Percentiles rank a stretch among this genome's conserved stretches.
phyloP scores from a whole-genome alignment of 2,329 filamentous ascomycete species.

The Venturia asperata region DNA sequence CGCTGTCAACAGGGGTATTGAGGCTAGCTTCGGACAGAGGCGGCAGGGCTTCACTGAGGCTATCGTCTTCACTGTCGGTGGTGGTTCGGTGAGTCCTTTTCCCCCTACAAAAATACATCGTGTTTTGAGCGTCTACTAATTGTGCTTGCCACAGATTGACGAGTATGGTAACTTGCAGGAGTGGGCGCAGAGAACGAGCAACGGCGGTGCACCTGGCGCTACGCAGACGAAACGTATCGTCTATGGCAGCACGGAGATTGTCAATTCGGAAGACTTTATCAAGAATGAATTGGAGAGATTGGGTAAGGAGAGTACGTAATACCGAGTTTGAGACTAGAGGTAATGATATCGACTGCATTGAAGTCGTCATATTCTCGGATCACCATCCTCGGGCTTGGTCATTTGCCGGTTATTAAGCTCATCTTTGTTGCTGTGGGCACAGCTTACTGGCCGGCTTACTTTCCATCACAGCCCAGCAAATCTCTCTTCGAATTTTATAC shows the following conservation, averaged over 20 bases:
- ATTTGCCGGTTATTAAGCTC: too few species aligned
- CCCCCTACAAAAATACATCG: too few species aligned
- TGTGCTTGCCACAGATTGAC: constrained; percentile 56
- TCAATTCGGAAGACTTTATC: constrained; percentile 57
- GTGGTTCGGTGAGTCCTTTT: constrained; percentile 56
- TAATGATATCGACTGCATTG: not conserved
- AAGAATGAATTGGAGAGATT: constrained; percentile 49
- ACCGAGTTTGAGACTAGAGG: not conserved
- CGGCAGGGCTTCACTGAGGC: constrained; percentile 84
- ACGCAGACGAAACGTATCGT: constrained; percentile 72
- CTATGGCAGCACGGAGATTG: constrained; percentile 81
- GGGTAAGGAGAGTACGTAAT: constrained; percentile 44
- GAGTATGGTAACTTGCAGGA: constrained; percentile 97
- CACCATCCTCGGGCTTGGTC: too few species aligned
- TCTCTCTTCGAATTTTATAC: too few species aligned
- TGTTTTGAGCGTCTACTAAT: not conserved
- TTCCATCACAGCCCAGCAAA: too few species aligned
- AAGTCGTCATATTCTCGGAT: too few species aligned
- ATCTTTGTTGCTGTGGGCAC: too few species aligned
- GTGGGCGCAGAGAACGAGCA: constrained; percentile 75
- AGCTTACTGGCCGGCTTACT: too few species aligned
- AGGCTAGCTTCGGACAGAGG: constrained; percentile 82
- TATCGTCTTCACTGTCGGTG: constrained; percentile 85
- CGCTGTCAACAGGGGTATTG: constrained; percentile 52
- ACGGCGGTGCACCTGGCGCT: constrained; percentile 42